These are phyloP conservation scores for Hygrophorus russula DNA, from an alignment of 768 basidiomycete genomes.

Conservation along the genomic window DNA sequence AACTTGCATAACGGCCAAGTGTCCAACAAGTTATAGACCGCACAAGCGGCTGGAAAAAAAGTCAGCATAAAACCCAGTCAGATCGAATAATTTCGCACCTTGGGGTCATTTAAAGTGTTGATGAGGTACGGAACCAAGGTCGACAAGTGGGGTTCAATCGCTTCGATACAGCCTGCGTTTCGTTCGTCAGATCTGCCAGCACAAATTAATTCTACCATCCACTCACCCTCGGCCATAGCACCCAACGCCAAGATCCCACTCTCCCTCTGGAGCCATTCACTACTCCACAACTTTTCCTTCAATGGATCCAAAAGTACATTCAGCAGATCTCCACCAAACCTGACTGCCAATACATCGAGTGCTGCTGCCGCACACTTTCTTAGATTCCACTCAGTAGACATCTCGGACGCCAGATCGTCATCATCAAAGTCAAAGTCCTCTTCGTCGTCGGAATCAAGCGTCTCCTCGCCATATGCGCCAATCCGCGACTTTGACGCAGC, in stretches of 20 bases:
- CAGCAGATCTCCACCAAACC: conserved; percentile 83
- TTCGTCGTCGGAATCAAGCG: conserved; percentile 75
- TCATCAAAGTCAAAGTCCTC: conserved; percentile 83
- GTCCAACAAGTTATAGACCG: conserved; percentile 99
- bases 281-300: conserved; percentile 88
- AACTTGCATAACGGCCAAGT: conserved; percentile 94
- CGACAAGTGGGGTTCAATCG: conserved; percentile 89
- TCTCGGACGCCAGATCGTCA: conserved; percentile 92
- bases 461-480: conserved; percentile 74
- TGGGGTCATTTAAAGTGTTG: conserved; percentile 80
- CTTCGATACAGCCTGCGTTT: conserved; percentile 82
- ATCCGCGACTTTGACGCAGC: conserved; percentile 28
- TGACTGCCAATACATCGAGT: conserved; percentile 90
- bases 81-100: conserved; percentile 39
- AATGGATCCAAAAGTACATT: conserved; percentile 81
- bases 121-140: conserved; percentile 89
- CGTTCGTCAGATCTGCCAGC: neutral
- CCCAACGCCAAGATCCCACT: conserved; percentile 93
- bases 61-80: conserved; percentile 6
- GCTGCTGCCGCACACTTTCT: conserved; percentile 98
- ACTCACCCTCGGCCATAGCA: conserved; percentile 93
- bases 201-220: conserved; percentile 3
- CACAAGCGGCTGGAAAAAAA: conserved; percentile 66
- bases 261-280: conserved; percentile 90
- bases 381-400: conserved; percentile 97